Evolutionary conservation across 75 land plant genomes (phyloP), one percentile per base, ranked within the genome.

Genomic region (Cunninghamia lanceolata): DNA sequence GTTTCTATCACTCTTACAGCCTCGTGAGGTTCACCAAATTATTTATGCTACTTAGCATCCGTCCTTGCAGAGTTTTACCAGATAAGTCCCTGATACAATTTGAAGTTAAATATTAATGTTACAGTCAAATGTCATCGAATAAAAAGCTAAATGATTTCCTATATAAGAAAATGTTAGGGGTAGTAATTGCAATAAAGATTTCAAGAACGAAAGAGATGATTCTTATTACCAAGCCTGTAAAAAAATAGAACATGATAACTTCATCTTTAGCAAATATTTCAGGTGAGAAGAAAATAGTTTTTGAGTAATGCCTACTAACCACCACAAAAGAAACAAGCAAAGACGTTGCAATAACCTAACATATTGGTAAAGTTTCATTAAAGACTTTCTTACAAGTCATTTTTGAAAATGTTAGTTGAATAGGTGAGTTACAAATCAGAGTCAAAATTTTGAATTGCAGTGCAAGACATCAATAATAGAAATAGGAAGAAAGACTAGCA

Each of bases 81-180:
- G 75, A 71, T 34, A 71, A 71, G 34, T 71, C 75, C 75, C 75
- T 71, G 75, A 3, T 71, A 71, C 75, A 71, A 71, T 71, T 71
- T 32, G 11, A 34, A 71, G 36, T 13, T 32, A 71, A 32, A 34
- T 9, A 34, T 71, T 71, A 71, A 71, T 71, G 3, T 71, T 10
- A 71, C 10, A 70, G 15, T 71, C 36, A 71, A 71, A 71, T 71
- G 34, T 34, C 36, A 71, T 71, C 15, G 15, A 71, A 71, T 11
- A 30, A 66, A 66, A 66, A 25, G 15, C 9, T n/a, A 5, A 6
- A 70, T 70, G 30, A 70, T 70, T 70, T 70, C 32, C 32, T 8
- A 70, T 3, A 17, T 32, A 34, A 32, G 6, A 71, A 71, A 71
- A 71, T 11, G 2, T 71, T 34, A 34, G 34, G 75, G 36, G 35